These are phyloP conservation scores for Inga oerstediana DNA, from an alignment of 306 rosid genomes.

Conservation along the genomic window DNA sequence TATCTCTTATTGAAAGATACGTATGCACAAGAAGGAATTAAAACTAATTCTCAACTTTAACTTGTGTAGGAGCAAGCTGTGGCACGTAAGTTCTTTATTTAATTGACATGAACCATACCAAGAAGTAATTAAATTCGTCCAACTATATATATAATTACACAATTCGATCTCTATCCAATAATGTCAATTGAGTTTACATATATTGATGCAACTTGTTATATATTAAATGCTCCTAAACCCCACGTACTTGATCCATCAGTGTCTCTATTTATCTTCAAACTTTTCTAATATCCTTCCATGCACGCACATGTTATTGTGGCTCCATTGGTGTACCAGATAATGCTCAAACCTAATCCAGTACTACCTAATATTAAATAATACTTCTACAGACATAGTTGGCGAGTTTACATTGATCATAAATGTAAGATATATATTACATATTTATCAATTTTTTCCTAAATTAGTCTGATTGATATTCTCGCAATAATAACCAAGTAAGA, in stretches of 20 bases:
- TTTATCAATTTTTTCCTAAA: too few relatives aligned
- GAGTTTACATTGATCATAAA: too few relatives aligned
- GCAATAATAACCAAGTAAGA: too few relatives aligned
- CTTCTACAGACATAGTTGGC: too few relatives aligned
- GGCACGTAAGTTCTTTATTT: not conserved
- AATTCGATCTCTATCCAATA: not conserved
- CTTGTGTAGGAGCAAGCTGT: not conserved
- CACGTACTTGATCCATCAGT: not conserved
- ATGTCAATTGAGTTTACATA: not conserved
- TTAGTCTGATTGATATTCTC: too few relatives aligned
- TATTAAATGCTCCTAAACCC: not conserved
- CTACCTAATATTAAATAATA: too few relatives aligned
- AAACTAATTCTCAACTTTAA: not conserved
- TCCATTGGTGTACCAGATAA: too few relatives aligned
- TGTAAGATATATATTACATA: too few relatives aligned
- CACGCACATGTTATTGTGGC: not conserved
- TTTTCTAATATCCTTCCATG: not conserved
- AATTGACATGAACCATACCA: not conserved
- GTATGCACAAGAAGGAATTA: not conserved
- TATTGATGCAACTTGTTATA: not conserved
- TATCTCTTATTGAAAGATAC: not conserved
- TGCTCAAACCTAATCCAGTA: too few relatives aligned
- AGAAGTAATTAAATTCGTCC: not conserved
- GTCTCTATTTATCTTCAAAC: not conserved
- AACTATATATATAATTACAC: too few relatives aligned